These are phyloP conservation scores for Populus alba DNA, from an alignment of 345 rosid genomes.

Conservation along the genomic window DNA sequence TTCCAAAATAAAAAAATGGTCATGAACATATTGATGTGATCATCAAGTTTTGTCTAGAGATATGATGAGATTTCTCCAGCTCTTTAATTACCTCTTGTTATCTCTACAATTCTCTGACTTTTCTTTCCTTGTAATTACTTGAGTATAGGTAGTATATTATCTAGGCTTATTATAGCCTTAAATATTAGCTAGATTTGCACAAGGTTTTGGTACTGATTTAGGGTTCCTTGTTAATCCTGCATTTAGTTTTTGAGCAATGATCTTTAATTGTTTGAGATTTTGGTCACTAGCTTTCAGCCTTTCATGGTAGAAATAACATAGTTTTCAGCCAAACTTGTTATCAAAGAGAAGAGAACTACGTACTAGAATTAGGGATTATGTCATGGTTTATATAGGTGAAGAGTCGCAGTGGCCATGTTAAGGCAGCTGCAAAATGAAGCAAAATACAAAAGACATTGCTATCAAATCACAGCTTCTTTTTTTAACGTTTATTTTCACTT, in stretches of 20 bases:
- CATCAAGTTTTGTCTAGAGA: too few species aligned
- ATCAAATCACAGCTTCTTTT: neutral
- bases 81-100: neutral
- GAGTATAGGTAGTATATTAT: neutral
- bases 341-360: conserved; percentile 18
- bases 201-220: neutral
- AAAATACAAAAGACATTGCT: neutral
- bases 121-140: neutral
- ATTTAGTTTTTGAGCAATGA: neutral
- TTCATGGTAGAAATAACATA: neutral
- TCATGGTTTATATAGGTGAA: conserved; percentile 17
- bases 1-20: neutral
- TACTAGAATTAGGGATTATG: conserved; percentile 3
- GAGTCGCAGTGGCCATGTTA: conserved; percentile 15
- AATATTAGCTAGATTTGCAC: neutral
- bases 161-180: neutral
- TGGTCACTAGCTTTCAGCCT: neutral
- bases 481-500: neutral
- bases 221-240: neutral
- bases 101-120: neutral
- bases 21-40: neutral
- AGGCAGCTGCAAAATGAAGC: conserved; percentile 5
- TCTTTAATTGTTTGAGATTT: neutral
- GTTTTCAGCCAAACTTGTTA: conserved; percentile 24
- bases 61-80: neutral